Percentiles rank a stretch among this genome's conserved stretches.
phyloP scores from a whole-genome alignment of 192 early-diverging fungal genomes.

The Radiomyces spectabilis region DNA sequence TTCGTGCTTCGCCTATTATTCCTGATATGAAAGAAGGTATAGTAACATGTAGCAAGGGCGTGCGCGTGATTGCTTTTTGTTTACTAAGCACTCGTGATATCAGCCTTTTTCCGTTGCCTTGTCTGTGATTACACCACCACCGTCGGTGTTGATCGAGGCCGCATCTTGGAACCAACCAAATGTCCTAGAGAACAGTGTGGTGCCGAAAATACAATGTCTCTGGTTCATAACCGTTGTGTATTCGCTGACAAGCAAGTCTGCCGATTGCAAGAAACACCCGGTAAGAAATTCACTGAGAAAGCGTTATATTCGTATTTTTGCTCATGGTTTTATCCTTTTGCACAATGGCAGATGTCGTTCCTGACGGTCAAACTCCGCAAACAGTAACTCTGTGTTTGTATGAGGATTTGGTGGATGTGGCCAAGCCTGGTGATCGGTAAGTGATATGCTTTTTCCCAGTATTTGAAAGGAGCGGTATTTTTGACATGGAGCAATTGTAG shows the following conservation, averaged over 20 bases:
- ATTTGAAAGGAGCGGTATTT: not conserved
- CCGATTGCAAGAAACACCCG: conserved; percentile 93
- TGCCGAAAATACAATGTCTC: conserved; percentile 72
- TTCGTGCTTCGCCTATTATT: conserved; percentile 85
- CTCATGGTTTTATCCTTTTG: not conserved
- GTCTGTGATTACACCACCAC: conserved; percentile 79
- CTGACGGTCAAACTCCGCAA: conserved; percentile 98
- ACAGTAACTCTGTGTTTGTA: conserved; percentile 86
- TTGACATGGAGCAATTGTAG: conserved; percentile 40
- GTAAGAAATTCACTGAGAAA: conserved; percentile 19
- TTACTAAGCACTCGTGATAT: no score
- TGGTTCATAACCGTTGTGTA: conserved; percentile 91
- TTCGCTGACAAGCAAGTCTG: conserved; percentile 93
- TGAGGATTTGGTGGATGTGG: conserved; percentile 90
- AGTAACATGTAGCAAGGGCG: not conserved
- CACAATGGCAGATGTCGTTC: conserved; percentile 63
- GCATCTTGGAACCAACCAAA: conserved; percentile 74
- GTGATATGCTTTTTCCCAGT: conserved; percentile 14
- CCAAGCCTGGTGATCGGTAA: conserved; percentile 85
- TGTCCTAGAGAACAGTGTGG: conserved; percentile 78
- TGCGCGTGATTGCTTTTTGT: conserved; percentile 4
- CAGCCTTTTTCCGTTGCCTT: conserved; percentile 92
- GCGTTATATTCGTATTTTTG: not conserved
- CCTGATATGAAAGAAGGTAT: conserved; percentile 87
- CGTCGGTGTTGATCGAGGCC: conserved; percentile 81